These are phyloP conservation scores for Amphicarpaea edgeworthii DNA, from an alignment of 306 rosid species.

Conservation along the genomic window DNA sequence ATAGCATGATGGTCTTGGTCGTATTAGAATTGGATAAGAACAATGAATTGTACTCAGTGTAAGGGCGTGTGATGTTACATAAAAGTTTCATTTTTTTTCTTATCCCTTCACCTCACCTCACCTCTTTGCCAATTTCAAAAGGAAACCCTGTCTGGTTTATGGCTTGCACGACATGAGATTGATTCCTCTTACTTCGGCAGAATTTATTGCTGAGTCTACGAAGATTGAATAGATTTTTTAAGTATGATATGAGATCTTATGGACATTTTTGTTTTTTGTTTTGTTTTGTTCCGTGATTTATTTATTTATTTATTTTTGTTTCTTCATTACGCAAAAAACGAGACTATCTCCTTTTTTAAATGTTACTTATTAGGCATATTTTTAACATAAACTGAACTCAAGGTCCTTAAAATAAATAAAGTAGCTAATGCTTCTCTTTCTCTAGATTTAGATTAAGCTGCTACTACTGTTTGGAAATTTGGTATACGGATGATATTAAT, in stretches of 20 bases:
- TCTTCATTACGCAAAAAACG: neutral
- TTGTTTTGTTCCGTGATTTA: neutral
- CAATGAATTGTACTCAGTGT: neutral
- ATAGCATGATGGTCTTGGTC: neutral
- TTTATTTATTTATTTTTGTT: neutral
- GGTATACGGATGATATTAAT: neutral
- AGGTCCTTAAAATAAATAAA: neutral
- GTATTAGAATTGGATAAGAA: slow-evolving; percentile 17
- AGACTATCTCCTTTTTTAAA: neutral
- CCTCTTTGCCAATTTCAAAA: slow-evolving; percentile 33
- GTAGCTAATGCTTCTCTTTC: neutral
- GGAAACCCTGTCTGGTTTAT: slow-evolving; percentile 43
- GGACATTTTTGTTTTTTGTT: slow-evolving; percentile 19
- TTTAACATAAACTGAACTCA: neutral
- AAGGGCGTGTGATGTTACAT: slow-evolving; percentile 1
- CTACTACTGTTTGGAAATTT: slow-evolving; percentile 1
- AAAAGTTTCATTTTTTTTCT: neutral
- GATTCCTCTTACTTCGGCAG: slow-evolving; percentile 49
- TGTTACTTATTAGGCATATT: slow-evolving; percentile 3
- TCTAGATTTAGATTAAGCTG: neutral
- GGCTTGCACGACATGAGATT: slow-evolving; percentile 44
- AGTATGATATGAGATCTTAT: slow-evolving; percentile 5
- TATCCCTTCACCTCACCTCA: neutral
- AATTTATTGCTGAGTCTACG: slow-evolving; percentile 44
- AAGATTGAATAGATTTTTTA: slow-evolving; percentile 2